Evolutionary conservation across 2,329 filamentous ascomycete species (phyloP).

Genomic region (Sporothrix humicola): DNA sequence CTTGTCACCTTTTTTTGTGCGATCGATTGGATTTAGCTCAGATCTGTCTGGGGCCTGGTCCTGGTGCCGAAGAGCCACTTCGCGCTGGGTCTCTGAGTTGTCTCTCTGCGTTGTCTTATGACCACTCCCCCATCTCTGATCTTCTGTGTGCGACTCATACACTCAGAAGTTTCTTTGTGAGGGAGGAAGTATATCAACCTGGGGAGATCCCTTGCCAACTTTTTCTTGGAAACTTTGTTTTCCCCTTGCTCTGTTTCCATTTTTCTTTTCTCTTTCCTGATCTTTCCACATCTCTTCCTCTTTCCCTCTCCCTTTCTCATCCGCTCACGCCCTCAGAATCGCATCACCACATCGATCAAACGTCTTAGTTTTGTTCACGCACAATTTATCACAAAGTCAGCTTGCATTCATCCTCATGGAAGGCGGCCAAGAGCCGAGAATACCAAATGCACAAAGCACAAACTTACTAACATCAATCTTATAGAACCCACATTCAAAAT

Average conservation of each 20-base stretch:
- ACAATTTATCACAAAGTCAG: slow-evolving; percentile 8
- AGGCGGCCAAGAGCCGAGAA: not conserved
- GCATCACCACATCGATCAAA: not conserved
- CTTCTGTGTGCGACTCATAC: slow-evolving; percentile 1
- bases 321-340: slow-evolving; percentile 3
- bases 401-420: not conserved
- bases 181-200: slow-evolving; percentile 23
- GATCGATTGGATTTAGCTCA: slow-evolving; percentile 20
- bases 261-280: not conserved
- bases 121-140: not conserved
- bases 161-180: not conserved
- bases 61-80: not conserved
- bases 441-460: not conserved
- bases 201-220: slow-evolving; percentile 15
- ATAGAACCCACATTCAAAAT: slow-evolving; percentile 49
- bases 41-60: not conserved
- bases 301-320: not conserved
- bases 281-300: not conserved
- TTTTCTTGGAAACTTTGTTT: slow-evolving; percentile 15
- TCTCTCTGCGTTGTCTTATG: not conserved
- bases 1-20: not conserved
- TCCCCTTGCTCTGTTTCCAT: slow-evolving; percentile 17
- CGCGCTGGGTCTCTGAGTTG: no score
- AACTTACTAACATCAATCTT: slow-evolving; percentile 12
- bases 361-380: not conserved